Evolutionary conservation across 768 basidiomycete genomes (phyloP), one percentile per base, ranked within the genome.

Genomic region (Russula virescens): DNA sequence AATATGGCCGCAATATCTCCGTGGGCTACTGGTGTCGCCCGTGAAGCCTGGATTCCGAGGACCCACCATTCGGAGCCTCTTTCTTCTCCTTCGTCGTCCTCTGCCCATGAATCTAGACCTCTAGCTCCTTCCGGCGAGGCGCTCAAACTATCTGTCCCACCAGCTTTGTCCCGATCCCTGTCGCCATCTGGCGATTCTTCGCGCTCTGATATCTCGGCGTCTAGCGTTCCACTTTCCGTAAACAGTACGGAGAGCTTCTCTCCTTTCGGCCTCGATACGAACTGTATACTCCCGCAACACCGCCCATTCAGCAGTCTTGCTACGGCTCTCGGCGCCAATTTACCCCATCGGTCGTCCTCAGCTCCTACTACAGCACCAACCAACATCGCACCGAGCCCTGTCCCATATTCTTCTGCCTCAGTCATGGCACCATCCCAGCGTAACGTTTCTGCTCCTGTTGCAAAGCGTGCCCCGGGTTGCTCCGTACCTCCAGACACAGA

Each of bases 81-180:
- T 40, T 64, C 63, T 14, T 64, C 63, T 28, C 58, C 63, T 25
- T 64, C 63, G 26, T 64, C 63, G 53, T 38, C 25, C 43, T 64
- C 63, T 16, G 31, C 42, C 28, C 57, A 50, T 25, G 62, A 60
- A 14, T n/a, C 38, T 14, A 58, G 58, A 35, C 28, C 45, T n/a
- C 28, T 28, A 13, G 38, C 45, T 47, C 42, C 31, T 34, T 63
- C 62, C 31, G 23, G 62, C 51, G 57, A 49, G 16, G 54, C 43
- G 31, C 31, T 46, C 52, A 55, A 25, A 25, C 43, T 58, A 3
- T 21, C 40, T 13, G 47, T 55, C 38, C 40, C 63, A 26, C 58
- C 42, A 35, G 40, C 63, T 16, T 34, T 64, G 25, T 64, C 63
- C 25, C 63, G 63, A n/a, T 64, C 63, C n/a, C 14, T 64, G 25